Conservation (phyloP, 2,329 filamentous ascomycete genomes). For the Talaromyces sp. region DNA sequence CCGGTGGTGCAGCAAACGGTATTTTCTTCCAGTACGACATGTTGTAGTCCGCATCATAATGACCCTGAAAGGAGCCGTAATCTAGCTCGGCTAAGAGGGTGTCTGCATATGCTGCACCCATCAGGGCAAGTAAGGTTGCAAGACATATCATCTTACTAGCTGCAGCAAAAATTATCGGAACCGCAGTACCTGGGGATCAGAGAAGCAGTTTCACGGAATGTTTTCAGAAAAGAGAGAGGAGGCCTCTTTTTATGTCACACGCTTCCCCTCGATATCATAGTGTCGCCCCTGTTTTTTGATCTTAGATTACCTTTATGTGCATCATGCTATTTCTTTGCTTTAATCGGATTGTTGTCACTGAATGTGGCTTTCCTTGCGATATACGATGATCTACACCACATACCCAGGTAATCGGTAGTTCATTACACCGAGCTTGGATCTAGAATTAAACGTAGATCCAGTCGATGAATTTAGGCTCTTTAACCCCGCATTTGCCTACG, state of each 20-base stretch:
- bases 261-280: not conserved
- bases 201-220: not conserved
- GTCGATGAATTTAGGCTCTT: not conserved
- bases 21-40: constrained; percentile 60
- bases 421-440: not conserved
- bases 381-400: not conserved
- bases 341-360: too few species aligned
- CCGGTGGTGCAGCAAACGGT: constrained; percentile 58
- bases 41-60: constrained; percentile 32
- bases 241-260: not conserved
- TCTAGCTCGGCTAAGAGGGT: not conserved
- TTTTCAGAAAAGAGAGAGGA: not conserved
- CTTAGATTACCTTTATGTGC: too few species aligned
- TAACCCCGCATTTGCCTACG: not conserved
- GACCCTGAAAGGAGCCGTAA: not conserved
- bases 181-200: not conserved
- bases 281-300: not conserved
- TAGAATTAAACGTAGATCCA: not conserved
- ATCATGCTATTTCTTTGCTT: too few species aligned
- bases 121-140: not conserved
- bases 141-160: not conserved
- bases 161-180: too few species aligned
- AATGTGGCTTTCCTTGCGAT: not conserved
- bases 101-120: not conserved
- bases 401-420: not conserved